Percentiles rank a stretch among this genome's conserved stretches.
These are phyloP conservation scores for Lentinus brumalis DNA, from an alignment of 768 basidiomycete species.

Conservation along the genomic window DNA sequence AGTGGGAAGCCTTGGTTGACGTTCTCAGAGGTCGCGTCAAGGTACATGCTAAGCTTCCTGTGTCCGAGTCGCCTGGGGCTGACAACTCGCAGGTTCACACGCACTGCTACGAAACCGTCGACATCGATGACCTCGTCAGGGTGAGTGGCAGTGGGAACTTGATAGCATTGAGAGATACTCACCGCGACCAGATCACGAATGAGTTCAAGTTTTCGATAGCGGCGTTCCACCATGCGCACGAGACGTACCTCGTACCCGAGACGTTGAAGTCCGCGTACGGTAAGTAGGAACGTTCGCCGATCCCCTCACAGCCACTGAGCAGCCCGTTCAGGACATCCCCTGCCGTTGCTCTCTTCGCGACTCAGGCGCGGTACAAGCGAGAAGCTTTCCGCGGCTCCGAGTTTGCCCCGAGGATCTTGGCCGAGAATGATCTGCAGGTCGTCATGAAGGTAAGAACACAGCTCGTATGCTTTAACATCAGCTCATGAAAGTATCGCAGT, in stretches of 20 bases:
- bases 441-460: slow-evolving; percentile 53
- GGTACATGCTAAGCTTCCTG: slow-evolving; percentile 36
- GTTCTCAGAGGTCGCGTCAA: slow-evolving; percentile 79
- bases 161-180: not conserved
- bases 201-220: slow-evolving; percentile 87
- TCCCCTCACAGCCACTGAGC: not conserved
- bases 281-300: not conserved
- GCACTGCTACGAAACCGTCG: slow-evolving; percentile 68
- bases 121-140: slow-evolving; percentile 51
- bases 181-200: slow-evolving; percentile 67
- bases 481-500: slow-evolving; percentile 32
- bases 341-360: slow-evolving; percentile 79
- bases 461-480: not conserved
- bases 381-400: slow-evolving; percentile 68
- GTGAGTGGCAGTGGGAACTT: slow-evolving; percentile 24
- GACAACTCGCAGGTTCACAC: slow-evolving; percentile 44
- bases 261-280: slow-evolving; percentile 71
- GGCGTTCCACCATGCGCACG: slow-evolving; percentile 86
- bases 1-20: slow-evolving; percentile 81
- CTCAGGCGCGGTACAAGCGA: slow-evolving; percentile 68
- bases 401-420: slow-evolving; percentile 61
- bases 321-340: slow-evolving; percentile 51
- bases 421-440: slow-evolving; percentile 57
- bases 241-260: slow-evolving; percentile 87
- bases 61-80: not conserved